Base-by-base conservation (phyloP, 2,329 filamentous ascomycete species). In the Akanthomyces dipterigenus region DNA sequence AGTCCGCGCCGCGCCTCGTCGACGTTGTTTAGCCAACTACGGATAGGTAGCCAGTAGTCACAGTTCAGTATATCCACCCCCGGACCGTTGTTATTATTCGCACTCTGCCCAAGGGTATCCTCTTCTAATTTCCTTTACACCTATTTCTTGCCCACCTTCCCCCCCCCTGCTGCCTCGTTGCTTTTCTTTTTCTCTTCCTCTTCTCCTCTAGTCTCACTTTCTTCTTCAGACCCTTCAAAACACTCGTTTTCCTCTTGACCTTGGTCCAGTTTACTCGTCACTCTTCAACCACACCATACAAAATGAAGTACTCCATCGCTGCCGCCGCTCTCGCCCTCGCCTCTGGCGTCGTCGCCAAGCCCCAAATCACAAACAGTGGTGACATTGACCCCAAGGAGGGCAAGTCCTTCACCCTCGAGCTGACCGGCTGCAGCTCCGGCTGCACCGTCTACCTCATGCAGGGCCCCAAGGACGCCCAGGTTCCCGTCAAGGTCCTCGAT, bases 401-500 rank as follows among this genome's bases (percentile, higher is more conserved):
- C 57, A 53, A 60, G 48, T 1, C 48, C 38, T 53, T 60, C 4
- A 60, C 57, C 12, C 48, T 60, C 55, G 14, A 60, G 38, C 57
- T 60, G 22, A 20, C 49, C 3, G 57, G 57, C 48, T 60, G 57
- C 28, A 3, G 11, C 24, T 11, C 28, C 26, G 22, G 22, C 38
- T 60, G 57, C 57, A 60, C 57, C 57, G 48, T 60, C 5, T 60
- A 60, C 38, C 57, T 60, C 14, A 45, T 50, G 57, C 46, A 60
- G 43, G 57, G 57, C n/a, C 24, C 57, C 57, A 51, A 51, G 57
- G 45, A 53, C 46, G 2, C 14, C 3, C 57, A 51, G 48, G 9
- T 22, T 1, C 57, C 57, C 20, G 36, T 60, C 38, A 18, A 36
- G 36, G 20, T 60, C 28, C 48, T 60, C 57, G 48, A 53, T 16